A percentile compares a stretch with the other conserved stretches of the same genome.
phyloP scores from a whole-genome alignment of 1,139 yeast species.

The Yamadazyma diospyri region DNA sequence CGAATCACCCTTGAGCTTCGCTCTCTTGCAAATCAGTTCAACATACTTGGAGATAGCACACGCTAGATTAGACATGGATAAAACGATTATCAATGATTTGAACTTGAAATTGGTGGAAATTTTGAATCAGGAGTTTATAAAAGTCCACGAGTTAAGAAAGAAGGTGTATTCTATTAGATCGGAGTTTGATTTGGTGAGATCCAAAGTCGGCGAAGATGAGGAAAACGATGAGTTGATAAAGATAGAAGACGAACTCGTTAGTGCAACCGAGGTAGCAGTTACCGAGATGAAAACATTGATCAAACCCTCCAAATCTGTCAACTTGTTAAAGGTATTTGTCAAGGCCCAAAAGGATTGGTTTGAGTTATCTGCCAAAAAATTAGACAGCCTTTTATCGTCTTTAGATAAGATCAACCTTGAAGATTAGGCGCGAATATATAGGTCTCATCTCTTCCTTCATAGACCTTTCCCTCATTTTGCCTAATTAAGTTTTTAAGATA shows the following conservation, averaged over 20 bases:
- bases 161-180: slow-evolving; percentile 67
- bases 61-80: slow-evolving; percentile 65
- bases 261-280: slow-evolving; percentile 75
- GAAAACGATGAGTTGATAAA: slow-evolving; percentile 56
- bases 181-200: slow-evolving; percentile 65
- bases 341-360: slow-evolving; percentile 68
- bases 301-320: slow-evolving; percentile 61
- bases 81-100: slow-evolving; percentile 52
- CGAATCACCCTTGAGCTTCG: slow-evolving; percentile 46
- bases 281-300: slow-evolving; percentile 69
- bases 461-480: neutral
- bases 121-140: slow-evolving; percentile 56
- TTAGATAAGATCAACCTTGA: slow-evolving; percentile 28
- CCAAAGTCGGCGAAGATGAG: slow-evolving; percentile 29
- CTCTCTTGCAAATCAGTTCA: slow-evolving; percentile 53
- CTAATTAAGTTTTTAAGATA: too few species aligned
- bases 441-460: slow-evolving; percentile 6
- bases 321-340: slow-evolving; percentile 59
- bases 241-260: slow-evolving; percentile 74
- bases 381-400: slow-evolving; percentile 25
- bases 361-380: slow-evolving; percentile 42
- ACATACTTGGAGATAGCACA: slow-evolving; percentile 58
- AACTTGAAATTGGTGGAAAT: slow-evolving; percentile 50
- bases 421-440: slow-evolving; percentile 12
- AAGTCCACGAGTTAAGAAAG: slow-evolving; percentile 59